phyloP scores from a whole-genome alignment of 106 monocot genomes.

The Alisma plantagoaquatica region DNA sequence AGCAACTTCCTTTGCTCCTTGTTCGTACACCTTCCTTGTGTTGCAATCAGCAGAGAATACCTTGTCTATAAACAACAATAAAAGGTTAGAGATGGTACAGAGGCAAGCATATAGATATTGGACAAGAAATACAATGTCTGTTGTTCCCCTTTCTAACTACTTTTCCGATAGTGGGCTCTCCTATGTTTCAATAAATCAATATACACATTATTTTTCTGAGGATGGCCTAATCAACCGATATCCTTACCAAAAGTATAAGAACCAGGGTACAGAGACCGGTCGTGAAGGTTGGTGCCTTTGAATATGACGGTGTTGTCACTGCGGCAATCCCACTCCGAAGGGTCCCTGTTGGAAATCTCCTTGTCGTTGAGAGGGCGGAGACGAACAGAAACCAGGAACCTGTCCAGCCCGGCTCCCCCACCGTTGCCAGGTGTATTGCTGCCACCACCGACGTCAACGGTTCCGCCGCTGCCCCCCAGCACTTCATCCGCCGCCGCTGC shows the following conservation, averaged over 20 bases:
- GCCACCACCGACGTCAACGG: not conserved
- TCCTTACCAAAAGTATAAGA: slow-evolving; percentile 81
- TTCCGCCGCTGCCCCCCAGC: not conserved
- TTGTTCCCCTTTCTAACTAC: not conserved
- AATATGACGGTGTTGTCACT: slow-evolving; percentile 65
- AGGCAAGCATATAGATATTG: not conserved
- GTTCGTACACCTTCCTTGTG: slow-evolving; percentile 78
- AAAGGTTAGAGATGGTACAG: not conserved
- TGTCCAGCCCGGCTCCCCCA: slow-evolving; percentile 45
- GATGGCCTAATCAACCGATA: not conserved
- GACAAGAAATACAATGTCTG: not conserved
- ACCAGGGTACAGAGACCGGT: slow-evolving; percentile 54
- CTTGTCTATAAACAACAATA: slow-evolving; percentile 35
- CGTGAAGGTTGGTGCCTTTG: slow-evolving; percentile 45
- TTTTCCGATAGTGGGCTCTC: not conserved
- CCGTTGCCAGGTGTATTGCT: slow-evolving; percentile 12
- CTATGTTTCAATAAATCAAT: not conserved
- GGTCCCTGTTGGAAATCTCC: slow-evolving; percentile 63
- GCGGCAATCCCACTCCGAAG: slow-evolving; percentile 83
- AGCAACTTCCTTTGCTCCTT: slow-evolving; percentile 80
- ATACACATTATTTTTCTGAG: not conserved
- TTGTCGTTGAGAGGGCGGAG: slow-evolving; percentile 73
- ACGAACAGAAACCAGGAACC: slow-evolving; percentile 82
- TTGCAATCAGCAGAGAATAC: slow-evolving; percentile 57
- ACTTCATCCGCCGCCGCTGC: slow-evolving; percentile 20